phyloP scores from a whole-genome alignment of 345 rosid species.

The Isatis tinctoria region DNA sequence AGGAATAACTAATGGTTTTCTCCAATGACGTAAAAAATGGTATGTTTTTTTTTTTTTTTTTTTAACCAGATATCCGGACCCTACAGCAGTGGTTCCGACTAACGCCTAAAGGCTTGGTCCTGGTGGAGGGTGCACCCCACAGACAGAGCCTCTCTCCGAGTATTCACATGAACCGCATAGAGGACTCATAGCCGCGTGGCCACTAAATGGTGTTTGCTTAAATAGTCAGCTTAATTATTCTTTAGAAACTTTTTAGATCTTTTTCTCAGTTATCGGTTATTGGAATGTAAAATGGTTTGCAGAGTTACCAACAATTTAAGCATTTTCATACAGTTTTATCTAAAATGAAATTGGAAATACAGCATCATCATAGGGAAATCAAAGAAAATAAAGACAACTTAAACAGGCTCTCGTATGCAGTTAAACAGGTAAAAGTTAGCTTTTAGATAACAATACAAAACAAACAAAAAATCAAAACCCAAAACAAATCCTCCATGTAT shows the following conservation, averaged over 20 bases:
- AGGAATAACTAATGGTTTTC: no score
- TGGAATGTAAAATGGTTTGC: background rate
- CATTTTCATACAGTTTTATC: background rate
- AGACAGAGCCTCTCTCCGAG: no score
- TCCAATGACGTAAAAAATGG: no score
- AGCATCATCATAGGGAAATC: background rate
- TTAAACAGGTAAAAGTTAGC: slow-evolving; percentile 19
- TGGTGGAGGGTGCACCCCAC: no score
- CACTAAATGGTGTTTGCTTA: no score
- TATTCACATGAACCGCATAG: no score
- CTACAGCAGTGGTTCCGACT: no score
- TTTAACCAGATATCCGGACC: no score
- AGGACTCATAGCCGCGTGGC: no score
- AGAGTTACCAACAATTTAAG: background rate
- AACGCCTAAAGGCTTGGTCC: no score
- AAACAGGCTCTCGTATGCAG: slow-evolving; percentile 1
- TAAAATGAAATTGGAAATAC: background rate
- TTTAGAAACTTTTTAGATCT: background rate
- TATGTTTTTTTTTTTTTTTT: no score
- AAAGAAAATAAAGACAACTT: background rate
- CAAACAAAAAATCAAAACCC: background rate
- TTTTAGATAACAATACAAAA: background rate
- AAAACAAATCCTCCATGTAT: slow-evolving; percentile 7
- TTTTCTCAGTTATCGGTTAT: background rate
- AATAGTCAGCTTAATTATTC: background rate